Evolutionary conservation across 2,329 filamentous ascomycete genomes (phyloP), one percentile per base, ranked within the genome.

Genomic region (Albophoma yamanashiensis): DNA sequence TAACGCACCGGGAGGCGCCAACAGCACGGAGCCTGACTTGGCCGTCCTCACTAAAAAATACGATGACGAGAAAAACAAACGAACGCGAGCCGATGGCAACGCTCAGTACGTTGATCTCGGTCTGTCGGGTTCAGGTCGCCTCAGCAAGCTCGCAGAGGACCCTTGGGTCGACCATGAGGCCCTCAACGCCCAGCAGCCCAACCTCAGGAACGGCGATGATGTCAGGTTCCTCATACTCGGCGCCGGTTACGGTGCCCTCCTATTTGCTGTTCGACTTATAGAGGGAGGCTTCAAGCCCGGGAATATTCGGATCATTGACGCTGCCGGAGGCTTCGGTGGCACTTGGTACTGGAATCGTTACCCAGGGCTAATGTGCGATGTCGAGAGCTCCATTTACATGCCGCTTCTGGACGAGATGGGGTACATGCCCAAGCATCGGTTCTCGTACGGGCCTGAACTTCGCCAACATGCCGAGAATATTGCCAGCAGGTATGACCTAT

Each of bases 361-460:
- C 60, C 78, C 79, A 0, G 79, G 78, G 0, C 66, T 80, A 9
- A 74, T 75, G 63, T 87, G 83, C 66, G 84, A 88, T 64, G 71
- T 84, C 3, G 84, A 88, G 68, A 76, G 76, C 58, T 85, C 82
- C 64, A 74, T 78, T n/a, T 87, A 87, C 65, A 69, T 86, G 70
- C 83, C 83, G 4, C 69, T 85, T 15, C 74, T 87, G 2, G 83
- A 87, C 62, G 82, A 86, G 68, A 84, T 76, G 1, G 79, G 78
- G 0, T 85, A 84, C 65, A 77, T 85, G 67, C 85, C 84, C 0
- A 79, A 73, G 20, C 73, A 81, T 52, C 75, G 75, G 50, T 82
- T 80, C 62, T 70, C 76, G 0, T 70, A 70, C 12, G 79, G 76
- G 0, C 64, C 68, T 3, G 80, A 82, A 58, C 56, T 81, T 9